A percentile compares a stretch with the other conserved stretches of the same genome.
Evolutionary conservation across 2,329 filamentous ascomycete genomes (phyloP).

Genomic region (Phialophora verrucosa): DNA sequence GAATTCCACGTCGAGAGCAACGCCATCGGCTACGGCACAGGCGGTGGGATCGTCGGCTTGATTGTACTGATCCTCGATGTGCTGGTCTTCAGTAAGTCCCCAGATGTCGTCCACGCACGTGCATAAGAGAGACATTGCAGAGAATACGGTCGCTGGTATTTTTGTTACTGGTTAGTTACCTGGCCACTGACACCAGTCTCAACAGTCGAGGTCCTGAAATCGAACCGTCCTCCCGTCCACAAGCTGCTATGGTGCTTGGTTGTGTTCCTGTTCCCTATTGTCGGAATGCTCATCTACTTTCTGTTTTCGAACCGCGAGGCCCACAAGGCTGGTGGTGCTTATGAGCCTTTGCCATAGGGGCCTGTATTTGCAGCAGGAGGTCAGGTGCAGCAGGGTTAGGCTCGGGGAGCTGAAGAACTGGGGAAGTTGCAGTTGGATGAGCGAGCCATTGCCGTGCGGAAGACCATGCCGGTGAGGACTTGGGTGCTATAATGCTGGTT

Average conservation of each 20-base stretch:
- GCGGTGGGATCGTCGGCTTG: slow-evolving; percentile 31
- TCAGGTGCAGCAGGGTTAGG: background rate
- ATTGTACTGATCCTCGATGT: slow-evolving; percentile 34
- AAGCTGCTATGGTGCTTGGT: slow-evolving; percentile 32
- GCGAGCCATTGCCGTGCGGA: background rate
- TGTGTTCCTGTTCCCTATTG: slow-evolving; percentile 34
- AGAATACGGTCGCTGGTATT: background rate
- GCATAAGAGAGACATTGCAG: background rate
- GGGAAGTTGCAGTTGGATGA: background rate
- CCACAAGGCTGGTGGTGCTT: slow-evolving; percentile 27
- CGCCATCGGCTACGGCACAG: slow-evolving; percentile 31
- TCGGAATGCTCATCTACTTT: slow-evolving; percentile 35
- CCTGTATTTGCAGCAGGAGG: background rate
- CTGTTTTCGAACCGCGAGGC: slow-evolving; percentile 34
- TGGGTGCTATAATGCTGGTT: background rate
- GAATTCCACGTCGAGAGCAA: slow-evolving; percentile 1
- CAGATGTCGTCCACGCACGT: background rate
- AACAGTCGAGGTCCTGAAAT: slow-evolving; percentile 35
- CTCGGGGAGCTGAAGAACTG: background rate
- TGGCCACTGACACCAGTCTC: background rate
- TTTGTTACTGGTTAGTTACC: background rate
- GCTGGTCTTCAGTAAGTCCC: slow-evolving; percentile 32
- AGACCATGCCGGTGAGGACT: background rate
- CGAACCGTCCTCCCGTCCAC: slow-evolving; percentile 28
- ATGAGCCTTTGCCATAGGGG: slow-evolving; percentile 30